A percentile compares a stretch with the other conserved stretches of the same genome.
Conservation (phyloP, 352 stramenopile genomes). For the Phytophthora melonis region DNA sequence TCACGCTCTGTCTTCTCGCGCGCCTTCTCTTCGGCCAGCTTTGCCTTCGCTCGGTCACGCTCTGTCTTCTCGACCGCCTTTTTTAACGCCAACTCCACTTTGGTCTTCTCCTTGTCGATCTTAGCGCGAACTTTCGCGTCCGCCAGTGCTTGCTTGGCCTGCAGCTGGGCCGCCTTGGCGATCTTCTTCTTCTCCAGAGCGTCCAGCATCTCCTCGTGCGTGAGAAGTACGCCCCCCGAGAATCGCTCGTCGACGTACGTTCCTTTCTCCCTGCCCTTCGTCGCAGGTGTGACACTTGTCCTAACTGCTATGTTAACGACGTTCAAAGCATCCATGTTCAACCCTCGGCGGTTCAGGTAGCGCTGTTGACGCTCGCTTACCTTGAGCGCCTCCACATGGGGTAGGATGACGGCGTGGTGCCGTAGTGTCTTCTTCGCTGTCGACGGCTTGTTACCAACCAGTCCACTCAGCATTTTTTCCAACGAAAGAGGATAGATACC, state of each 20-base stretch:
- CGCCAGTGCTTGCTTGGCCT: too few species aligned
- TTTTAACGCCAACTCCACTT: too few species aligned
- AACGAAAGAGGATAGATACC: background rate
- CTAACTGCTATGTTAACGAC: conserved; percentile 9
- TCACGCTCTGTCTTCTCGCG: too few species aligned
- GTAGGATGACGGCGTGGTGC: background rate
- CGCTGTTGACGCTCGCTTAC: conserved; percentile 3
- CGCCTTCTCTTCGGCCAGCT: too few species aligned
- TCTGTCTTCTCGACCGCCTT: too few species aligned
- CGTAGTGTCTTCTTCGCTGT: conserved; percentile 1
- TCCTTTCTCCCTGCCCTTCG: background rate
- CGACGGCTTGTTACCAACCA: conserved; percentile 10
- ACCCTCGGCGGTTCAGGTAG: background rate
- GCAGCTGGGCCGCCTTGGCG: too few species aligned
- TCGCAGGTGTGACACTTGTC: background rate
- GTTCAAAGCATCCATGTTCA: conserved; percentile 8
- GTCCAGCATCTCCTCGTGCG: background rate
- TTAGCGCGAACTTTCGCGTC: too few species aligned
- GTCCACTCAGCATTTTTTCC: background rate
- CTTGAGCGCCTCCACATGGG: background rate
- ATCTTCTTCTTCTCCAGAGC: too few species aligned
- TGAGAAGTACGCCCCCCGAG: conserved; percentile 9
- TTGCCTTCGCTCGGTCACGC: too few species aligned
- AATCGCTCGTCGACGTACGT: conserved; percentile 11
- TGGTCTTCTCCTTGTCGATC: too few species aligned